Percentiles rank a stretch among this genome's conserved stretches.
Evolutionary conservation across 805 yeast genomes (phyloP).

Genomic region (Monosporozyma unispora): DNA sequence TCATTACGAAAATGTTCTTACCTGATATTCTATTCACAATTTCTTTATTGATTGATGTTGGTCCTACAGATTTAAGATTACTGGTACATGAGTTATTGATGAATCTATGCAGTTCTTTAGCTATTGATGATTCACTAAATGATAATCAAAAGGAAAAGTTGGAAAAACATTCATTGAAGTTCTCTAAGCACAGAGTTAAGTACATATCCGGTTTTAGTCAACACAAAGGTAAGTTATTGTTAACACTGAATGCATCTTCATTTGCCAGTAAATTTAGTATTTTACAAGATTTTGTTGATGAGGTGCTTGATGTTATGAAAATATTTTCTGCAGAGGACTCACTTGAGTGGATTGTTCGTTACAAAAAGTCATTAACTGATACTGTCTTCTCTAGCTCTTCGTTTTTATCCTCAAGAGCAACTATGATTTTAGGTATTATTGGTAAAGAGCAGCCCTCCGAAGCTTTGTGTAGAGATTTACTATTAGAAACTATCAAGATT

Average conservation of each 20-base stretch:
- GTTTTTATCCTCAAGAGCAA: slow-evolving; percentile 57
- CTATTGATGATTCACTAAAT: slow-evolving; percentile 46
- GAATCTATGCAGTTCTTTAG: slow-evolving; percentile 62
- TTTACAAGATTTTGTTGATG: slow-evolving; percentile 52
- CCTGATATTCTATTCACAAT: slow-evolving; percentile 66
- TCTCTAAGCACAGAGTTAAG: slow-evolving; percentile 53
- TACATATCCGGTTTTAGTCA: slow-evolving; percentile 64
- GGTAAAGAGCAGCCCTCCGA: slow-evolving; percentile 57
- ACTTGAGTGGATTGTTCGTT: slow-evolving; percentile 51
- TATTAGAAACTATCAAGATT: slow-evolving; percentile 29
- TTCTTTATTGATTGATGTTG: slow-evolving; percentile 46
- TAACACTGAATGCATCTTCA: slow-evolving; percentile 30
- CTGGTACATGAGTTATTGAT: slow-evolving; percentile 52
- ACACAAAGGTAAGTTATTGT: slow-evolving; percentile 34
- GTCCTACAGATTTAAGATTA: slow-evolving; percentile 46
- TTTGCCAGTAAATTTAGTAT: slow-evolving; percentile 33
- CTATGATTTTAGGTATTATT: slow-evolving; percentile 60
- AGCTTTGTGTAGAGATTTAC: slow-evolving; percentile 32
- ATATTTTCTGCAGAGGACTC: slow-evolving; percentile 38
- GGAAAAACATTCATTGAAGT: slow-evolving; percentile 34
- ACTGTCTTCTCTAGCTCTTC: slow-evolving; percentile 50
- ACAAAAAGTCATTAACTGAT: slow-evolving; percentile 55
- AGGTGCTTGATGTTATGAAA: slow-evolving; percentile 44
- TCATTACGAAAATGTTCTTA: slow-evolving; percentile 52
- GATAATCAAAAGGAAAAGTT: slow-evolving; percentile 34